Evolutionary conservation across 306 rosid species (phyloP).

Genomic region (Castanea sativa): DNA sequence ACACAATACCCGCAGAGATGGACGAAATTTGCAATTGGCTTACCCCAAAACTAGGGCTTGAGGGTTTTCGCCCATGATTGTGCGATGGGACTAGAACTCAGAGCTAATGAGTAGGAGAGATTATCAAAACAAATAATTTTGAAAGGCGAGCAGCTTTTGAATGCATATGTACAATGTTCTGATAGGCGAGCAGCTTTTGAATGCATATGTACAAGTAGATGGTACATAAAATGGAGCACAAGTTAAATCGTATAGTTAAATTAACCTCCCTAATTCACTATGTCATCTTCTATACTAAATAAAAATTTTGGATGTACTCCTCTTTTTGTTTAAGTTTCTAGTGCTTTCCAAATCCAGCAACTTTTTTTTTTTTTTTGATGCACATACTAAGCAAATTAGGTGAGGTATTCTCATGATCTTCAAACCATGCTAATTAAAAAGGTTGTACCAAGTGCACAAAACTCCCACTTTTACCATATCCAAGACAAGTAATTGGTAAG

Average conservation of each 20-base stretch:
- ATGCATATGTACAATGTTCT: background rate
- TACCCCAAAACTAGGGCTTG: slow-evolving; percentile 73
- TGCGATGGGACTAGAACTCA: background rate
- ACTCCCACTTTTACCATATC: no score
- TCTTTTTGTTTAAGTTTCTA: background rate
- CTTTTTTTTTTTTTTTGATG: background rate
- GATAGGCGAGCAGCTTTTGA: background rate
- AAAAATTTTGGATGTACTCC: slow-evolving; percentile 42
- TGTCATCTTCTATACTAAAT: slow-evolving; percentile 31
- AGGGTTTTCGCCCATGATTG: slow-evolving; percentile 40
- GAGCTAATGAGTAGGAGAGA: slow-evolving; percentile 11
- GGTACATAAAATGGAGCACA: slow-evolving; percentile 41
- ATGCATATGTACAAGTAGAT: slow-evolving; percentile 34
- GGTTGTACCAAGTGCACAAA: no score
- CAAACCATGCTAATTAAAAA: no score
- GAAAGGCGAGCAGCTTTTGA: background rate
- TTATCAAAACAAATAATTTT: background rate
- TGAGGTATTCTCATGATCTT: no score
- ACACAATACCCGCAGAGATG: slow-evolving; percentile 95
- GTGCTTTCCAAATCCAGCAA: background rate
- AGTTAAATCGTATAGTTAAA: slow-evolving; percentile 43
- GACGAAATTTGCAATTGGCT: slow-evolving; percentile 92
- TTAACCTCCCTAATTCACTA: slow-evolving; percentile 34
- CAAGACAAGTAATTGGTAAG: no score
- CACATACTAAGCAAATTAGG: no score